phyloP scores from a whole-genome alignment of 768 basidiomycete species.

The Tricholoma terreum region DNA sequence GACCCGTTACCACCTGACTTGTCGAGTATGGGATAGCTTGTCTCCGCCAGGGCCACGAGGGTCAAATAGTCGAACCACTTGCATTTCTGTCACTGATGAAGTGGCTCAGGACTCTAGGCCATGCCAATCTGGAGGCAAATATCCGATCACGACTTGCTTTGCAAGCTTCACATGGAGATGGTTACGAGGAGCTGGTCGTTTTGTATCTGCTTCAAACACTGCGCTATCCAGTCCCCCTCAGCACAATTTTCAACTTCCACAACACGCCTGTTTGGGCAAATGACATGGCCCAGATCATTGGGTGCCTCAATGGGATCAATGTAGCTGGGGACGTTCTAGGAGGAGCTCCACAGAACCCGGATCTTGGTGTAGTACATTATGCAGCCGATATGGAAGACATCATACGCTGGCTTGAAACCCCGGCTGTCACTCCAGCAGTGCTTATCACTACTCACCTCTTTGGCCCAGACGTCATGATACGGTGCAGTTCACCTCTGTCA shows the following conservation, averaged over 20 bases:
- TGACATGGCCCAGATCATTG: neutral
- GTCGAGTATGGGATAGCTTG: neutral
- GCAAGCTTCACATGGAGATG: neutral
- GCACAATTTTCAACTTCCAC: neutral
- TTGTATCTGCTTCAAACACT: neutral
- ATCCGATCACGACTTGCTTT: neutral
- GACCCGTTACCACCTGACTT: neutral
- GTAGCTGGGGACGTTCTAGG: neutral
- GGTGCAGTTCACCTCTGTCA: neutral
- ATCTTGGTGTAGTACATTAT: neutral
- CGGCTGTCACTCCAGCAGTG: neutral
- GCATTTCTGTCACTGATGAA: neutral
- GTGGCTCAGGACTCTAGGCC: neutral
- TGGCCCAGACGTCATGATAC: neutral
- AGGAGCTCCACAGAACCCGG: neutral
- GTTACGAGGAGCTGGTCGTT: neutral
- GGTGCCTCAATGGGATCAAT: neutral
- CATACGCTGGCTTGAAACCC: neutral
- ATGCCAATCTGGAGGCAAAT: neutral
- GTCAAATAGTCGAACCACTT: neutral
- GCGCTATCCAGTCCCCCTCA: neutral
- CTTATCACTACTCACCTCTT: neutral
- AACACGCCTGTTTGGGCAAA: neutral
- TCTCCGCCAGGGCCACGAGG: neutral
- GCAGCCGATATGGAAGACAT: neutral